These are phyloP conservation scores for Tolypocladium ovalisporum DNA, from an alignment of 2,329 filamentous ascomycete species.

Conservation along the genomic window DNA sequence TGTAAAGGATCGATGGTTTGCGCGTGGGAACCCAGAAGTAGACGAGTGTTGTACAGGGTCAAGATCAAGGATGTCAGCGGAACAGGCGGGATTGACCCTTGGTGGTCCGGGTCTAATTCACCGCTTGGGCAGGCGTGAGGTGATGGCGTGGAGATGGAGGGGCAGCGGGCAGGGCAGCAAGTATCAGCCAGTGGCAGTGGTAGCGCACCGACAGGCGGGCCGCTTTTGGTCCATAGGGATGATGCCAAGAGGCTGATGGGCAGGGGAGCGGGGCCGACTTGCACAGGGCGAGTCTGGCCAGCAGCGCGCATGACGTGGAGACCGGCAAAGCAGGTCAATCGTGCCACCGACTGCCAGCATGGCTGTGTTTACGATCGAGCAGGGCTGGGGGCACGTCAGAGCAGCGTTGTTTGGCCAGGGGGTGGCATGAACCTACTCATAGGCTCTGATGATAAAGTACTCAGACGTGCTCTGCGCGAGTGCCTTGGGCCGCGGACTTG, in stretches of 20 bases:
- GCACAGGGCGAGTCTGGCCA: background rate
- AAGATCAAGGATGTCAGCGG: background rate
- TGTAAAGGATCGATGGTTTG: background rate
- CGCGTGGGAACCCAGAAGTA: background rate
- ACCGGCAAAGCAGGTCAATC: background rate
- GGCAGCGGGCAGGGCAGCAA: background rate
- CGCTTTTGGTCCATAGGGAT: background rate
- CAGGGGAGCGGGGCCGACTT: background rate
- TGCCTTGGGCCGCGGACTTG: too few relatives aligned
- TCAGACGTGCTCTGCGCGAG: too few relatives aligned
- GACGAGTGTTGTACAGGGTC: background rate
- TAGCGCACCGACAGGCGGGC: background rate
- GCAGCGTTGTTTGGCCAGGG: too few relatives aligned
- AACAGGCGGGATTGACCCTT: background rate
- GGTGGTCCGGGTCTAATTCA: background rate
- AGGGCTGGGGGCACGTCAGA: too few relatives aligned
- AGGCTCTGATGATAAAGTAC: too few relatives aligned
- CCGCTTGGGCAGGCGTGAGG: background rate
- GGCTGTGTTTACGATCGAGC: too few relatives aligned
- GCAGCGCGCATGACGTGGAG: background rate
- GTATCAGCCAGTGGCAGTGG: background rate
- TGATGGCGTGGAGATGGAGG: background rate
- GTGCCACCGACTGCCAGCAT: background rate
- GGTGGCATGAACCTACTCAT: too few relatives aligned
- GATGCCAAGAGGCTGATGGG: background rate